A percentile compares a stretch with the other conserved stretches of the same genome.
phyloP scores from a whole-genome alignment of 371 early-diverging fungal genomes.

The Mucor ambiguus region DNA sequence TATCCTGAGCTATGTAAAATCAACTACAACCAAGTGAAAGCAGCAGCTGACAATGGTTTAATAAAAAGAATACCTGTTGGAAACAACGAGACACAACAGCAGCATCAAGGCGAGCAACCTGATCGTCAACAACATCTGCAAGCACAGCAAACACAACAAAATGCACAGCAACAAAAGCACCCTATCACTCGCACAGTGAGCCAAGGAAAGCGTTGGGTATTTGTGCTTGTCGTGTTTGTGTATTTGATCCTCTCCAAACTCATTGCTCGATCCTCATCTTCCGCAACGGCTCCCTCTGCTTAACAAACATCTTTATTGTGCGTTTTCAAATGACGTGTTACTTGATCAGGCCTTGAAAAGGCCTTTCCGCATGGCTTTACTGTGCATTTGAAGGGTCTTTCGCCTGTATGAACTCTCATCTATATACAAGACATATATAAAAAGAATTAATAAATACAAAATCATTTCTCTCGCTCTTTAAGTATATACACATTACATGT shows the following conservation, averaged over 20 bases:
- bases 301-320: slow-evolving; percentile 25
- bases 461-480: background rate
- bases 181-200: slow-evolving; percentile 35
- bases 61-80: slow-evolving; percentile 1
- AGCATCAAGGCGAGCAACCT: background rate
- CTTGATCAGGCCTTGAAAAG: slow-evolving; percentile 74
- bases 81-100: slow-evolving; percentile 1
- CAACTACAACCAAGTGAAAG: slow-evolving; percentile 15
- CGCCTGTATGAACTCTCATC: slow-evolving; percentile 72
- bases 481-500: slow-evolving; percentile 49
- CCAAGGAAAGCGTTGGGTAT: slow-evolving; percentile 60
- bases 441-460: background rate
- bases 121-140: background rate
- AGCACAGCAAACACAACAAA: slow-evolving; percentile 16
- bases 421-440: slow-evolving; percentile 18
- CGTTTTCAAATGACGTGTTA: slow-evolving; percentile 56
- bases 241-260: slow-evolving; percentile 52
- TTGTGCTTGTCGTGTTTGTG: slow-evolving; percentile 56
- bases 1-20: slow-evolving; percentile 79
- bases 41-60: slow-evolving; percentile 6
- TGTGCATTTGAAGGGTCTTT: slow-evolving; percentile 66
- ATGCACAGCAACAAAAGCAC: slow-evolving; percentile 14
- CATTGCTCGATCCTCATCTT: slow-evolving; percentile 38
- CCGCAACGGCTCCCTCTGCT: background rate
- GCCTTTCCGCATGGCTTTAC: slow-evolving; percentile 65